These are phyloP conservation scores for Alternaria brassicae DNA, from an alignment of 2,329 filamentous ascomycete species.

Conservation along the genomic window DNA sequence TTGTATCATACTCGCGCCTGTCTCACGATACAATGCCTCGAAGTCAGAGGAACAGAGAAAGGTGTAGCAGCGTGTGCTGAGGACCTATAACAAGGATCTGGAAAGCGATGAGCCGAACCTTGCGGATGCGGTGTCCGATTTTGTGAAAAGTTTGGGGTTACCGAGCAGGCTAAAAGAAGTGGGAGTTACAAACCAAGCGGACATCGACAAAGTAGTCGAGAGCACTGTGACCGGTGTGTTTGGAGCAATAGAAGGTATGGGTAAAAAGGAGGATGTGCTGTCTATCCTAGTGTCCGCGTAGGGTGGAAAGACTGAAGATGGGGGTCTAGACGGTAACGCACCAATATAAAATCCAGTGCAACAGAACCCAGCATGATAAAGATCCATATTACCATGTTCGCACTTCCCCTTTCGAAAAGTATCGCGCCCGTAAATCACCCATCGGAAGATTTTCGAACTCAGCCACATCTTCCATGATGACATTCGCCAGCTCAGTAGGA, in stretches of 20 bases:
- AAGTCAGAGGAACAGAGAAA: constrained; percentile 20
- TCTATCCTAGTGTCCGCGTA: constrained; percentile 19
- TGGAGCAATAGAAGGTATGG: constrained; percentile 9
- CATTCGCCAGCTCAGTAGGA: constrained; percentile 18
- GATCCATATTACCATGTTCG: background rate
- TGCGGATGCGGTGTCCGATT: constrained; percentile 30
- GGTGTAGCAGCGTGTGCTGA: constrained; percentile 22
- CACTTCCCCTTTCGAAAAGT: constrained; percentile 1
- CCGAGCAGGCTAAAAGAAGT: constrained; percentile 30
- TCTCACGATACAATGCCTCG: constrained; percentile 23
- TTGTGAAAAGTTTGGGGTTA: constrained; percentile 26
- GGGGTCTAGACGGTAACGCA: background rate
- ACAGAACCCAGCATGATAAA: background rate
- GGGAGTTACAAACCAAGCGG: constrained; percentile 23
- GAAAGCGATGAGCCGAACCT: constrained; percentile 23
- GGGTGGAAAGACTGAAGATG: background rate
- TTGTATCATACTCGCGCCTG: constrained; percentile 31
- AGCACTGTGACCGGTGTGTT: constrained; percentile 33
- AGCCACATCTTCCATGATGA: constrained; percentile 17
- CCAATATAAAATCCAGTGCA: background rate
- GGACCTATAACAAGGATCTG: constrained; percentile 29
- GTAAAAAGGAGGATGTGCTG: constrained; percentile 18
- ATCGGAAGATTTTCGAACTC: constrained; percentile 12
- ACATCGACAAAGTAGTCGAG: constrained; percentile 31
- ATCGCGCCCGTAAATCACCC: constrained; percentile 7